Evolutionary conservation across 148 eudicot species (phyloP).

Genomic region (Rhododendron ferrugineum): DNA sequence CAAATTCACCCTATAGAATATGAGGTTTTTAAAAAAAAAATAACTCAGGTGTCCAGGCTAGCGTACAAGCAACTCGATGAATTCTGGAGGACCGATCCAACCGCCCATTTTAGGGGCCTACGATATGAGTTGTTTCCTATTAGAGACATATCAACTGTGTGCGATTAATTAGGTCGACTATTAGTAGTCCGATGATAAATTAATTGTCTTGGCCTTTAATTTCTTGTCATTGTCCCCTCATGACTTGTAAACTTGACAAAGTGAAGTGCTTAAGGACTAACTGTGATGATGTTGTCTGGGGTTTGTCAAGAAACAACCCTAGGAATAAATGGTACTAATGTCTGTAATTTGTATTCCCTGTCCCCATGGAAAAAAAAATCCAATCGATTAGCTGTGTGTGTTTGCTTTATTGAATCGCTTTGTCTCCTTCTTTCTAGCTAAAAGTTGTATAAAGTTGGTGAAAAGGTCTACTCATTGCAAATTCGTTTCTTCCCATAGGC

Average conservation of each 20-base stretch:
- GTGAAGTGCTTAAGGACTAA: conserved; percentile 17
- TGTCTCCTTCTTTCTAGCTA: conserved; percentile 15
- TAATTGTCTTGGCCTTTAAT: background rate
- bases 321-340: conserved; percentile 20
- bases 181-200: background rate
- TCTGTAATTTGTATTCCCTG: conserved; percentile 24
- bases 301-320: conserved; percentile 28
- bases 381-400: conserved; percentile 34
- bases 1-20: no score
- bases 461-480: background rate
- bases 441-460: conserved; percentile 21
- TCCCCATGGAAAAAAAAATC: conserved; percentile 18
- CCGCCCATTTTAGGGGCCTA: background rate
- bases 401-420: conserved; percentile 21
- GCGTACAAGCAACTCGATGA: no score
- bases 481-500: background rate
- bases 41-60: no score
- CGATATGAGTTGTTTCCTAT: background rate
- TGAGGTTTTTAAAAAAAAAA: no score
- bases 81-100: no score
- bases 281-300: conserved; percentile 16
- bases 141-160: background rate
- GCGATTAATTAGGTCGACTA: background rate
- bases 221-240: conserved; percentile 11
- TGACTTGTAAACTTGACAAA: conserved; percentile 8